These are phyloP conservation scores for Sindora glabra DNA, from an alignment of 306 rosid genomes.

Conservation along the genomic window DNA sequence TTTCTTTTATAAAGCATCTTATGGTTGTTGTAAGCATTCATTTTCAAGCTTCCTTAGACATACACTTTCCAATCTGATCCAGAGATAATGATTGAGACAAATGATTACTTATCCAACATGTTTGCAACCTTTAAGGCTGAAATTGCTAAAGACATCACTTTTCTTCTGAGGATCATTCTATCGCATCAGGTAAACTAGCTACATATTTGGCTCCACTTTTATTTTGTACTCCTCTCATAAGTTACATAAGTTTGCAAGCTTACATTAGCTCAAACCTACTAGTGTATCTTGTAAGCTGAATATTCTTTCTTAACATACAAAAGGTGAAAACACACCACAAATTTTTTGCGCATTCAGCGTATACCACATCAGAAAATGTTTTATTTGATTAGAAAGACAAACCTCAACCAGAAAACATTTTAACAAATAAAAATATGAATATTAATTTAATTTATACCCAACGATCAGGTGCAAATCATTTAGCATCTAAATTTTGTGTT, in stretches of 20 bases:
- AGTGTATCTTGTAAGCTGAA: background rate
- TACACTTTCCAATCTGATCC: background rate
- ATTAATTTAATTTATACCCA: too few species aligned
- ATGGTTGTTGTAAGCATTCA: slow-evolving; percentile 12
- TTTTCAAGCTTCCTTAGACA: slow-evolving; percentile 9
- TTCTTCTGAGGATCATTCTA: background rate
- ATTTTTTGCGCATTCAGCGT: too few species aligned
- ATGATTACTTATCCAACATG: slow-evolving; percentile 20
- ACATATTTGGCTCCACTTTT: background rate
- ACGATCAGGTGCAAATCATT: too few species aligned
- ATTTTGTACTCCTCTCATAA: slow-evolving; percentile 5
- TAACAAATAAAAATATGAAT: too few species aligned
- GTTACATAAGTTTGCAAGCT: slow-evolving; percentile 4
- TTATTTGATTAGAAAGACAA: too few species aligned
- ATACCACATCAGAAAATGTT: too few species aligned
- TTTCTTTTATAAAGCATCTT: slow-evolving; percentile 14
- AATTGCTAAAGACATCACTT: background rate
- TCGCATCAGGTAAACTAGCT: background rate
- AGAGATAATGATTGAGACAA: background rate
- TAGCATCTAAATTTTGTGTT: background rate
- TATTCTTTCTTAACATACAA: background rate
- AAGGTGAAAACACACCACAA: too few species aligned
- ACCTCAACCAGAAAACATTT: too few species aligned
- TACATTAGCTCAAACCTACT: background rate
- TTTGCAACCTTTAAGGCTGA: slow-evolving; percentile 33